Percentiles rank a stretch among this genome's conserved stretches.
These are phyloP conservation scores for Trichoderma erinaceum DNA, from an alignment of 495 filamentous ascomycete genomes.

Conservation along the genomic window DNA sequence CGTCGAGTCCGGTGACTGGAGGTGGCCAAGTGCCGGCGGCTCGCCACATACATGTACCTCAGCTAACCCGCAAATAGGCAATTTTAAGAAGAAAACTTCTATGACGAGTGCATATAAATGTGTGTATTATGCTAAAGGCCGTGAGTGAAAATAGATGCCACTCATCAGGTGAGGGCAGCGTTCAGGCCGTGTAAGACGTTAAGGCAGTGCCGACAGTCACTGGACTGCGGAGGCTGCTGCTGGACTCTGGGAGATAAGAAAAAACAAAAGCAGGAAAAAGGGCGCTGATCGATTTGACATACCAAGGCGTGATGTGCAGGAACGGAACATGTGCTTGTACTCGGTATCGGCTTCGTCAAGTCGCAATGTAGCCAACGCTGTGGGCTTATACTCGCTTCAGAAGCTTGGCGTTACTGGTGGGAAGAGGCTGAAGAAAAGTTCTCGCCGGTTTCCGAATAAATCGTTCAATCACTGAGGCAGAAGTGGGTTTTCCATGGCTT, in stretches of 20 bases:
- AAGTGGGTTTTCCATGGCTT: conserved; percentile 5
- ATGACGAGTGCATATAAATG: not conserved
- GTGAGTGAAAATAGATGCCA: not conserved
- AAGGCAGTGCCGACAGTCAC: not conserved
- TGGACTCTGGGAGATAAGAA: too few relatives aligned
- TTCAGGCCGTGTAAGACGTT: not conserved
- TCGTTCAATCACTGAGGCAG: not conserved
- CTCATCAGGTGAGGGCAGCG: not conserved
- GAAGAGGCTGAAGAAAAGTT: not conserved
- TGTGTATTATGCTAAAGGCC: not conserved
- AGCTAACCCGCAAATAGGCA: not conserved
- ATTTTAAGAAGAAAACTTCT: not conserved
- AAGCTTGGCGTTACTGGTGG: too few relatives aligned
- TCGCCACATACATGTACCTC: not conserved
- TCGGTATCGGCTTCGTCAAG: too few relatives aligned
- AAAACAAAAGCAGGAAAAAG: not conserved
- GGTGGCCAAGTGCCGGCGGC: not conserved
- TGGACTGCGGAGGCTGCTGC: not conserved
- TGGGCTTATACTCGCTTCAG: too few relatives aligned
- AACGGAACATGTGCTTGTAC: too few relatives aligned
- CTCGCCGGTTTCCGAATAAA: conserved; percentile 1
- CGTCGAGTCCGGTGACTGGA: conserved; percentile 3
- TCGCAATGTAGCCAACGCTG: too few relatives aligned
- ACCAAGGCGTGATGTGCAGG: not conserved
- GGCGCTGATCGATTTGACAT: not conserved